Base-by-base conservation (phyloP, 768 basidiomycete species). In the Lyophyllum semitale region DNA sequence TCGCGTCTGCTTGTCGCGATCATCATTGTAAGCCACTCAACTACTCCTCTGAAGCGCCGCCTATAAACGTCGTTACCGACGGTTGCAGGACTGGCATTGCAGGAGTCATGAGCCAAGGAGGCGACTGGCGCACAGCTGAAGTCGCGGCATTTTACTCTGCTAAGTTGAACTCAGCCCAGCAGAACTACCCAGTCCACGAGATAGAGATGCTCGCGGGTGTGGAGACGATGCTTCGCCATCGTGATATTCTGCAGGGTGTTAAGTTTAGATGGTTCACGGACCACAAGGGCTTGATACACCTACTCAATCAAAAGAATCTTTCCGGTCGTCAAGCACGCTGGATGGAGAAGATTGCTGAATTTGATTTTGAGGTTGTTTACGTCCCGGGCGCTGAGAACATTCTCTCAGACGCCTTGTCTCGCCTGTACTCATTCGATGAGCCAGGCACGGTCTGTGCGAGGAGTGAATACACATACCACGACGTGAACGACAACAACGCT, bases 361-460 rank as follows among this genome's bases (percentile, higher is more conserved):
- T 76, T 50, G 68, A 80, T 43, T 81, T 63, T 43, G 58, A 53
- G 56, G 66, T 67, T n/a, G 59, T 53, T 1, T 43, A 51, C 9
- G 50, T 51, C 2, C 40, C 41, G 6, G 38, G 38, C 17, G 38
- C 17, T 5, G 66, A 71, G 8, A 79, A 82, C 52, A 59, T 67
- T 1, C 55, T 73, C 0, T 68, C 73, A 0, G 77, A 82, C 59
- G 71, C 75, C 0, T 57, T 82, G 8, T 80, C 76, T 0, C 60
- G 38, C 38, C 38, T 41, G 38, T 41, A 41, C 38, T 41, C 38
- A 6, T 7, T 7, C 27, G 37, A 54, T 33, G 43, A 59, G 3
- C 18, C 45, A 32, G 48, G 58, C 0, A 62, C 54, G 0, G 48
- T 62, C 0, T 9, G 63, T 0, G 54, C 55, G 4, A n/a, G n/a